Conservation (phyloP, 352 stramenopile genomes). For the Peronospora destructor region DNA sequence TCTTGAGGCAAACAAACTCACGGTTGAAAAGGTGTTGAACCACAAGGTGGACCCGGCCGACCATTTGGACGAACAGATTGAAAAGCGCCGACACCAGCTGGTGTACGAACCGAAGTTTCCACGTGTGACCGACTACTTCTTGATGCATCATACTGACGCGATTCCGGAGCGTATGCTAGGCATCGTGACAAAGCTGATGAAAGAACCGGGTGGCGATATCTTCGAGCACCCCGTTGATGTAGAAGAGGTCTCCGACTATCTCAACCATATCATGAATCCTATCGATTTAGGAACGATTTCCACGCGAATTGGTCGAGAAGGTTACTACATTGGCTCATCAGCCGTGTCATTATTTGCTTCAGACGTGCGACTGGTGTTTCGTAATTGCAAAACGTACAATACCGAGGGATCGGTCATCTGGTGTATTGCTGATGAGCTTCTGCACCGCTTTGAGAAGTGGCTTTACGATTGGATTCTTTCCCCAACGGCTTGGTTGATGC, state of each 20-base stretch:
- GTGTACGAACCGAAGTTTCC: conserved; percentile 50
- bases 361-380: conserved; percentile 81
- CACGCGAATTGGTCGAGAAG: conserved; percentile 61
- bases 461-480: conserved; percentile 81
- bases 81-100: conserved; percentile 55
- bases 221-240: conserved; percentile 76
- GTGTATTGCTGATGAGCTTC: conserved; percentile 55
- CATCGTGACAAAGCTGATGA: conserved; percentile 76
- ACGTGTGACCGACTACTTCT: conserved; percentile 74
- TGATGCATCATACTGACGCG: conserved; percentile 65
- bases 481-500: conserved; percentile 73
- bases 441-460: conserved; percentile 82
- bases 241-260: conserved; percentile 78
- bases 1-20: conserved; percentile 80
- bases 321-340: conserved; percentile 74
- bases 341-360: conserved; percentile 69
- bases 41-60: conserved; percentile 78
- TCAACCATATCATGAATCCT: conserved; percentile 82
- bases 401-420: conserved; percentile 76
- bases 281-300: conserved; percentile 84
- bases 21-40: conserved; percentile 84
- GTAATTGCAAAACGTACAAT: conserved; percentile 86
- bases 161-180: conserved; percentile 65
- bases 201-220: conserved; percentile 78
- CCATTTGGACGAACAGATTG: conserved; percentile 80